These are phyloP conservation scores for Lactarius trivialis DNA, from an alignment of 768 basidiomycete species.

Conservation along the genomic window DNA sequence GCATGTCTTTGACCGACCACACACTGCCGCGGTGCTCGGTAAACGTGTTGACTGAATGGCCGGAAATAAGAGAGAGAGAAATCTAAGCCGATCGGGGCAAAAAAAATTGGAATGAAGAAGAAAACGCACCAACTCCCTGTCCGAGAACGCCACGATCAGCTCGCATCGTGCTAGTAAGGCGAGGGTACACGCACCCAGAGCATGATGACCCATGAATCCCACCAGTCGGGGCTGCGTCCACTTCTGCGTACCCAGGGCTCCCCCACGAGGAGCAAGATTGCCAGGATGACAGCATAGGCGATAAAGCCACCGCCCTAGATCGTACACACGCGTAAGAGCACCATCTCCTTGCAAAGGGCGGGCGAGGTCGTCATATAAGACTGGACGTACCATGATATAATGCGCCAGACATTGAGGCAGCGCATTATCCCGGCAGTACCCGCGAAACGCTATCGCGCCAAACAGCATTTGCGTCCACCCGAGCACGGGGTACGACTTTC, in stretches of 20 bases:
- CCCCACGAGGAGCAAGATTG: conserved; percentile 68
- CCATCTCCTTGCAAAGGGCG: no score
- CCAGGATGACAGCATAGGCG: conserved; percentile 77
- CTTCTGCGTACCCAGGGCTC: conserved; percentile 69
- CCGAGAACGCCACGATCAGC: background rate
- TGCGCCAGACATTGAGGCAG: conserved; percentile 85
- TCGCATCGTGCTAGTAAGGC: background rate
- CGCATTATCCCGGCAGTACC: conserved; percentile 73
- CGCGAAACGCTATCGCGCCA: conserved; percentile 65
- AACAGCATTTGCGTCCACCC: conserved; percentile 90
- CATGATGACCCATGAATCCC: conserved; percentile 67
- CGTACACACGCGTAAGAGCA: background rate
- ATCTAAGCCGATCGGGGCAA: background rate
- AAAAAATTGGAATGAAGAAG: background rate
- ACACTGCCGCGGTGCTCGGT: conserved; percentile 77
- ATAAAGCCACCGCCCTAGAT: conserved; percentile 76
- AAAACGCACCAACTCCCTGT: conserved; percentile 24
- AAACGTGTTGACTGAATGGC: conserved; percentile 71
- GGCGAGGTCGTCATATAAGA: background rate
- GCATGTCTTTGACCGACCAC: conserved; percentile 93
- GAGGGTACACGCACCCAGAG: conserved; percentile 39
- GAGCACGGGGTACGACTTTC: conserved; percentile 75
- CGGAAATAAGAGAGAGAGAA: background rate
- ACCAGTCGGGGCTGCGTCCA: conserved; percentile 75
- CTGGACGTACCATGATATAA: conserved; percentile 59